phyloP scores from a whole-genome alignment of 805 yeast genomes.

The Nakazawaea populi region DNA sequence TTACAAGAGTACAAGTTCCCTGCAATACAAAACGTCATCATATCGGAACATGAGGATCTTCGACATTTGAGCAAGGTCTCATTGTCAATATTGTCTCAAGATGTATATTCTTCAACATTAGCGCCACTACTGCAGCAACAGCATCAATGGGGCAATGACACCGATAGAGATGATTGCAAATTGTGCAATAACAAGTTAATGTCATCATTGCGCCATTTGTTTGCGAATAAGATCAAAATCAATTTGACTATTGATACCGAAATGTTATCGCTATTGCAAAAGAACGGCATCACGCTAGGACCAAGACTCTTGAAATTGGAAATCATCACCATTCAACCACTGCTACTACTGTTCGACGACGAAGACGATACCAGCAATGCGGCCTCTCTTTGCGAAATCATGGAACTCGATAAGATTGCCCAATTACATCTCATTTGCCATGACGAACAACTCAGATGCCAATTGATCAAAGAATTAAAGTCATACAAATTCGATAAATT shows the following conservation, averaged over 20 bases:
- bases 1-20: slow-evolving; percentile 5
- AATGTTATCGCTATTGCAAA: not conserved
- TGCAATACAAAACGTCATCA: not conserved
- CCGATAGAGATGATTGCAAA: too few relatives aligned
- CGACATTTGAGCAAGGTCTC: slow-evolving; percentile 2
- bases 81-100: not conserved
- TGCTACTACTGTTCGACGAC: too few relatives aligned
- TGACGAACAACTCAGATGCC: not conserved
- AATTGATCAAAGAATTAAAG: not conserved
- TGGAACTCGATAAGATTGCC: not conserved
- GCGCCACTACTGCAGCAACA: not conserved
- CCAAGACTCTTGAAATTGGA: not conserved
- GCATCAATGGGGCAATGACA: too few relatives aligned
- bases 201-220: not conserved
- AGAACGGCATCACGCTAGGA: not conserved
- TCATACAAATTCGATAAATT: not conserved
- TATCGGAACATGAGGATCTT: not conserved
- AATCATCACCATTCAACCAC: not conserved
- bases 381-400: not conserved
- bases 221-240: not conserved
- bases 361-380: not conserved
- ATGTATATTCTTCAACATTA: not conserved
- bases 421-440: not conserved
- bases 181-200: too few relatives aligned
- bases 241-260: not conserved